Evolutionary conservation across 495 filamentous ascomycete species (phyloP), one percentile per base, ranked within the genome.

Genomic region (Xylona heveae): DNA sequence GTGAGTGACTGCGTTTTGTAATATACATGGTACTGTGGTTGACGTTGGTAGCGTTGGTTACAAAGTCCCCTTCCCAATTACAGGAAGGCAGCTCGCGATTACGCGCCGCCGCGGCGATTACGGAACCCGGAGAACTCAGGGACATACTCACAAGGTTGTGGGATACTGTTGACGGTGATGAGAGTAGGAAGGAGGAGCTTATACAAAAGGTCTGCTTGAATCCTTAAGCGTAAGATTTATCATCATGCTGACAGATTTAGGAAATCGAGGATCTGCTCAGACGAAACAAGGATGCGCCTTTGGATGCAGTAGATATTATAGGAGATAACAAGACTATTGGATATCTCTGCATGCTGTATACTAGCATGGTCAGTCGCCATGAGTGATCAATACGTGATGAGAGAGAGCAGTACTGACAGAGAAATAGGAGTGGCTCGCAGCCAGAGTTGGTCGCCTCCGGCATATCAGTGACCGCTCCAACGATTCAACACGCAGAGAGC

Each of bases 321-420:
- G 70, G 71, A 3, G 90, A 99, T 43, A 67, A 77, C 13, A 88
- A 94, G 44, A 74, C 72, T 1, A 74, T 94, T 19, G 63, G 72
- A 29, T 68, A 78, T 7, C 54, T 95, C 21, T 93, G 81, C 38
- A 66, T 93, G 28, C 61, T 99, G 14, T 82, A 88, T 47, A 91
- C 78, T 37, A 94, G 85, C 61, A 91, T 93, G 84, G 64, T 64
- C 38, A 38, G 51, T 42, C 19, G 14, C n/a, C n/a, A n/a, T n/a
- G n/a, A n/a, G n/a, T 28, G 8, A 12, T 23, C 4, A 21, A 10
- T 1, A 10, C 12, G 19, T 6, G 7, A 32, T 19, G 16, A 20
- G 19, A 20, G 9, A n/a, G 27, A 30, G 28, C 14, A 17, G 33
- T 7, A n/a, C n/a, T n/a, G n/a, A n/a, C n/a, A n/a, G n/a, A n/a